Conservation (phyloP, 2,329 filamentous ascomycete genomes). For the Zymoseptoria ardabiliae region DNA sequence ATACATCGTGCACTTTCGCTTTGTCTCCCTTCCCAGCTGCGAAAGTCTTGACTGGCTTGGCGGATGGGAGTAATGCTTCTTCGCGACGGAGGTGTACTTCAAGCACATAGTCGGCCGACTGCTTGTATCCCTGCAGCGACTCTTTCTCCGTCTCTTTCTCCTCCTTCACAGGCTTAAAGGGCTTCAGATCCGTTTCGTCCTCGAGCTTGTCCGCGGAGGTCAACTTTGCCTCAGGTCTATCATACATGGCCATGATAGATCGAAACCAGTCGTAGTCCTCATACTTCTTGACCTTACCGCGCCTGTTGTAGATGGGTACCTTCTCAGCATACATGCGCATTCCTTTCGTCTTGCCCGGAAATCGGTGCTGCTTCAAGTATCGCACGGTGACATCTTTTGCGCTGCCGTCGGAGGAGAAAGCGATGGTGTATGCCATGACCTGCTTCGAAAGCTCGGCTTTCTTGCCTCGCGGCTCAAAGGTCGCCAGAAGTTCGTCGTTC, state of each 20-base stretch:
- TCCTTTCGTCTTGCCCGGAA: constrained; percentile 86
- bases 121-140: constrained; percentile 82
- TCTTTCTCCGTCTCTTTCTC: constrained; percentile 44
- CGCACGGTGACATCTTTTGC: constrained; percentile 92
- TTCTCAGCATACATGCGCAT: constrained; percentile 72
- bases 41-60: constrained; percentile 67
- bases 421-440: constrained; percentile 82
- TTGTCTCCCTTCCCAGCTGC: constrained; percentile 66
- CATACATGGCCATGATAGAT: constrained; percentile 67
- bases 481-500: constrained; percentile 62
- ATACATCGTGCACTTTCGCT: constrained; percentile 72
- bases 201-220: constrained; percentile 73
- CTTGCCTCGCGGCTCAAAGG: constrained; percentile 73
- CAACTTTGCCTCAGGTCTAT: constrained; percentile 43
- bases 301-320: constrained; percentile 66
- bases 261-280: constrained; percentile 87
- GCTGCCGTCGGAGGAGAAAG: constrained; percentile 73
- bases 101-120: constrained; percentile 76
- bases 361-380: constrained; percentile 73
- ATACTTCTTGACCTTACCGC: constrained; percentile 69
- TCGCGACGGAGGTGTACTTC: constrained; percentile 83
- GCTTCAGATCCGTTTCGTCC: constrained; percentile 67
- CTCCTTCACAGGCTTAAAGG: constrained; percentile 53
- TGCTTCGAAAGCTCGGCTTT: constrained; percentile 83
- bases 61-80: constrained; percentile 68